phyloP scores from a whole-genome alignment of 2,329 filamentous ascomycete genomes.

The Fusarium sp. region DNA sequence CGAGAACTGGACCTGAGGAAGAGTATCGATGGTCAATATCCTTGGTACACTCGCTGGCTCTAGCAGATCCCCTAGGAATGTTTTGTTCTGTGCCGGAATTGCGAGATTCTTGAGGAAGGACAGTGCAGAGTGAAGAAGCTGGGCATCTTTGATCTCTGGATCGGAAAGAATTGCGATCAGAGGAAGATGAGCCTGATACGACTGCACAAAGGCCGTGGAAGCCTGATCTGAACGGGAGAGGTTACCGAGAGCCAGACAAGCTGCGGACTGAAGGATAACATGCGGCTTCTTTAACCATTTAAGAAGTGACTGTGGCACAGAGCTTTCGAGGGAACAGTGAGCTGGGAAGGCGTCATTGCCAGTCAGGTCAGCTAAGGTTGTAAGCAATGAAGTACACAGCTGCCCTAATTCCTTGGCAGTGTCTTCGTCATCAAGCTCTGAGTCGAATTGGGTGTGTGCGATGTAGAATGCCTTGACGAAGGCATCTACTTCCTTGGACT shows the following conservation, averaged over 20 bases:
- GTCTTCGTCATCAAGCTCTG: slow-evolving; percentile 56
- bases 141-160: slow-evolving; percentile 51
- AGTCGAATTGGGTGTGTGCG: slow-evolving; percentile 54
- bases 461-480: slow-evolving; percentile 60
- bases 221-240: slow-evolving; percentile 65
- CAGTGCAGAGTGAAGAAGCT: slow-evolving; percentile 64
- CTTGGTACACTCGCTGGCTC: slow-evolving; percentile 57
- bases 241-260: slow-evolving; percentile 69
- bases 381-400: slow-evolving; percentile 59
- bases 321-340: slow-evolving; percentile 52
- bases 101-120: slow-evolving; percentile 72
- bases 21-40: slow-evolving; percentile 61
- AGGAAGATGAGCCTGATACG: slow-evolving; percentile 51
- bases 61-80: slow-evolving; percentile 58
- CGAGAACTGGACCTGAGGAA: slow-evolving; percentile 66
- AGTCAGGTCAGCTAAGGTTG: slow-evolving; percentile 61
- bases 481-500: slow-evolving; percentile 47
- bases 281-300: slow-evolving; percentile 56
- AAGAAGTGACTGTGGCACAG: slow-evolving; percentile 53
- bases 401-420: slow-evolving; percentile 54
- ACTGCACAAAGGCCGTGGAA: slow-evolving; percentile 59
- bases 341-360: slow-evolving; percentile 57
- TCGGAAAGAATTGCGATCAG: slow-evolving; percentile 57
- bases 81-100: slow-evolving; percentile 64
- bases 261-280: slow-evolving; percentile 60